Conservation (phyloP, 306 rosid genomes). For the Cucurbita pepo region DNA sequence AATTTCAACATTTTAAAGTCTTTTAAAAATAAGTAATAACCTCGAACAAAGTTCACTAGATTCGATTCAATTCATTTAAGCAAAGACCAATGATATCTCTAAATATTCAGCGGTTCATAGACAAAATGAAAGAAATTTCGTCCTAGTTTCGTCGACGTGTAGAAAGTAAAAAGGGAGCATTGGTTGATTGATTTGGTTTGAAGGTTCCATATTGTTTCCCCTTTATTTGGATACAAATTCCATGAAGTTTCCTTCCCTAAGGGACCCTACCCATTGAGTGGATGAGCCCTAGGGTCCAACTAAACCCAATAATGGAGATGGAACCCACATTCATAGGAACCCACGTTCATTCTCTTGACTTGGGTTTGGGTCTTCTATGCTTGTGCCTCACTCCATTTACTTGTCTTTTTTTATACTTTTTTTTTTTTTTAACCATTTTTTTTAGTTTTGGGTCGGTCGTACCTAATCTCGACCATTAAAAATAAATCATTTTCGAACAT, state of each 20-base stretch:
- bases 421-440: not conserved
- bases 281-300: not conserved
- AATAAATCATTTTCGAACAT: too few species aligned
- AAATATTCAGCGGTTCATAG: too few species aligned
- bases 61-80: too few species aligned
- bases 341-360: not conserved
- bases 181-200: not conserved
- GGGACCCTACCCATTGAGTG: not conserved
- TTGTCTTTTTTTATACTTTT: not conserved
- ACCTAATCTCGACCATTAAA: too few species aligned
- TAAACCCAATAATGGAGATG: not conserved
- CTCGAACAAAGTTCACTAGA: too few species aligned
- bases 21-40: too few species aligned
- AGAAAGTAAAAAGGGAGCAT: not conserved
- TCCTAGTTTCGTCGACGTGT: not conserved
- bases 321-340: not conserved
- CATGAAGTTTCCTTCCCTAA: not conserved
- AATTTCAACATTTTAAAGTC: too few species aligned
- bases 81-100: too few species aligned
- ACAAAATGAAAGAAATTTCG: not conserved
- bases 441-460: not conserved
- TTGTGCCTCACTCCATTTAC: not conserved
- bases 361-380: not conserved
- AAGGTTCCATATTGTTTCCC: not conserved
- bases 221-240: not conserved